phyloP scores from a whole-genome alignment of 2,329 filamentous ascomycete genomes.

The Talaromyces sp. region DNA sequence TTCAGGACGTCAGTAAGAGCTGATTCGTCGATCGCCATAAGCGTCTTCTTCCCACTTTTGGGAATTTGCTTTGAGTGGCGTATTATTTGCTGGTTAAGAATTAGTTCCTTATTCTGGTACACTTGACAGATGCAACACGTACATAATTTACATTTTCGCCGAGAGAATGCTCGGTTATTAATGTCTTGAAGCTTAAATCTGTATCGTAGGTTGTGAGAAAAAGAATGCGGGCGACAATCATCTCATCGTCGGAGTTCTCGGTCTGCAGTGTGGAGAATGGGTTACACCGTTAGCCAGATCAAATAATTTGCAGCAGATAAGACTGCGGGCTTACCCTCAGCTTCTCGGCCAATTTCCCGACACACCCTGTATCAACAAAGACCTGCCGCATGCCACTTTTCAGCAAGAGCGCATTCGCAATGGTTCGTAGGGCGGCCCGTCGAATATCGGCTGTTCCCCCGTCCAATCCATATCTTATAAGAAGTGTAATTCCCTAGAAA shows the following conservation, averaged over 20 bases:
- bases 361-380: conserved; percentile 69
- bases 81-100: conserved; percentile 56
- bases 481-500: conserved; percentile 67
- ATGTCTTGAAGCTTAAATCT: conserved; percentile 61
- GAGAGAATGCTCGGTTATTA: conserved; percentile 66
- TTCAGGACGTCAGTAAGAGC: conserved; percentile 82
- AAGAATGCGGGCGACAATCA: conserved; percentile 74
- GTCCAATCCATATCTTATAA: conserved; percentile 72
- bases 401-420: conserved; percentile 81
- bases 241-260: conserved; percentile 79
- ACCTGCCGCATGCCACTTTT: conserved; percentile 66
- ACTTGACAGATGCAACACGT: conserved; percentile 17
- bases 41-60: conserved; percentile 36
- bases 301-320: neutral
- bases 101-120: neutral
- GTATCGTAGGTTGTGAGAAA: conserved; percentile 79
- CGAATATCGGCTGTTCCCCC: conserved; percentile 62
- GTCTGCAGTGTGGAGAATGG: conserved; percentile 42
- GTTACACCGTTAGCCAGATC: conserved; percentile 1
- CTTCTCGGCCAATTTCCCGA: conserved; percentile 65
- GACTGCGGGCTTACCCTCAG: conserved; percentile 54
- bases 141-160: conserved; percentile 65
- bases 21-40: conserved; percentile 64
- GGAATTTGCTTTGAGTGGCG: conserved; percentile 65
- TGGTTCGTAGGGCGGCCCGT: conserved; percentile 73